Evolutionary conservation across 345 rosid genomes (phyloP), one percentile per base, ranked within the genome.

Genomic region (Citrus mangshanensis): DNA sequence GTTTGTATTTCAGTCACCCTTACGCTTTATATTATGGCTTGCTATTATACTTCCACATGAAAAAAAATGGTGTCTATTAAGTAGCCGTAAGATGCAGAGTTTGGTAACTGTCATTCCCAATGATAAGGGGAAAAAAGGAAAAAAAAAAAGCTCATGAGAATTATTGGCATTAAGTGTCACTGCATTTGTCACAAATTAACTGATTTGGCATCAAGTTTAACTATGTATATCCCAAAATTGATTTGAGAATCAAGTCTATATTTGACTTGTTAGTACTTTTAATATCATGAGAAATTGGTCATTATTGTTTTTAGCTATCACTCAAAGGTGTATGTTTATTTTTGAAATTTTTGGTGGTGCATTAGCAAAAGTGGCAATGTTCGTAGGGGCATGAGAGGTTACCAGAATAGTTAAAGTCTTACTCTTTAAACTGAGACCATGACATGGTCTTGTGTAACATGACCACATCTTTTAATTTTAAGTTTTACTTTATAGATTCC

Each of bases 1-100:
- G 92, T 91, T 77, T 70, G 75, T 63, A 34, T 51, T 27, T n/a
- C 42, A 46, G 27, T 19, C 16, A 6, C 27, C 67, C 65, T 18
- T 51, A 30, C 1, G 58, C 54, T 55, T 14, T 6, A n/a, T 16
- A 22, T 35, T 24, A 32, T 24, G 16, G 73, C 60, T 9, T 49
- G 37, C 21, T 10, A 54, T 54, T 54, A 5, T 54, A 1, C 19
- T 14, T 51, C 56, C 7, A 51, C 56, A 54, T 1, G 22, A 54
- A 54, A 54, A 54, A 54, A 13, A 62, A 62, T 27, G 67, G 30
- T 46, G 18, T 12, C 49, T 55, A 7, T 56, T 14, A 9, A 49
- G 55, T 14, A 22, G 79, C 62, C 6, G 18, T 63, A 51, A 34
- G 30, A 66, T 34, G 51, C 30, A 10, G 34, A 51, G 70, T 6